Evolutionary conservation across 2,329 filamentous ascomycete species (phyloP), one percentile per base, ranked within the genome.

Genomic region (Harringtonia lauricola): DNA sequence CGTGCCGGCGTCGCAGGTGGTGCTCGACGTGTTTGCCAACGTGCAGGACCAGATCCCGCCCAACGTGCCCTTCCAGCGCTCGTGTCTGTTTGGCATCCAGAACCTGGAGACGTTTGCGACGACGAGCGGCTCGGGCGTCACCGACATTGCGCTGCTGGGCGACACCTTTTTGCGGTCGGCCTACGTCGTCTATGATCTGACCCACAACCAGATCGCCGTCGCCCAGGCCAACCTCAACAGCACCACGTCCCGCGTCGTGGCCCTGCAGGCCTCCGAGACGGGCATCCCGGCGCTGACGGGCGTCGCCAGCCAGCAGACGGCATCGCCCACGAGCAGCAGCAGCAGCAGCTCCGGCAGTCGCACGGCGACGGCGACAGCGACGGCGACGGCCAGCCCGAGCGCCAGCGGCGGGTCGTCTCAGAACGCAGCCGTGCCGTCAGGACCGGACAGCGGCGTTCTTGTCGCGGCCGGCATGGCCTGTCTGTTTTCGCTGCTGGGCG

Each of bases 81-180:
- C 64, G 7, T 80, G 76, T 55, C 64, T 72, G 51, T 74, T 80
- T 41, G 76, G 76, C 38, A 67, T 81, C 45, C 65, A 69, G 52
- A 64, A 59, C 43, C 55, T 62, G 17, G 55, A 52, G 36, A 54
- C 56, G 45, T 68, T 65, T 38, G 55, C 39, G 29, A 3, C 30
- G 30, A 12, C 3, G 1, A 15, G 21, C 29, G 31, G 36, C 36
- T 30, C 39, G 24, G 39, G 29, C 40, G 43, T 15, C 34, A 41
- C n/a, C 36, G 26, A 43, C 12, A 21, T 54, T 30, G 54, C 55
- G 22, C 58, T 71, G 14, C 62, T 71, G 3, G 68, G 68, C 36
- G 67, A 70, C 52, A 67, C 64, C 4, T 70, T 72, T 49, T 53
- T 71, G 39, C 63, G 68, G 15, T 64, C 62, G 24, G 66, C 67